These are phyloP conservation scores for Papiliotrema laurentii DNA, from an alignment of 1,284 basidiomycete species.

Conservation along the genomic window DNA sequence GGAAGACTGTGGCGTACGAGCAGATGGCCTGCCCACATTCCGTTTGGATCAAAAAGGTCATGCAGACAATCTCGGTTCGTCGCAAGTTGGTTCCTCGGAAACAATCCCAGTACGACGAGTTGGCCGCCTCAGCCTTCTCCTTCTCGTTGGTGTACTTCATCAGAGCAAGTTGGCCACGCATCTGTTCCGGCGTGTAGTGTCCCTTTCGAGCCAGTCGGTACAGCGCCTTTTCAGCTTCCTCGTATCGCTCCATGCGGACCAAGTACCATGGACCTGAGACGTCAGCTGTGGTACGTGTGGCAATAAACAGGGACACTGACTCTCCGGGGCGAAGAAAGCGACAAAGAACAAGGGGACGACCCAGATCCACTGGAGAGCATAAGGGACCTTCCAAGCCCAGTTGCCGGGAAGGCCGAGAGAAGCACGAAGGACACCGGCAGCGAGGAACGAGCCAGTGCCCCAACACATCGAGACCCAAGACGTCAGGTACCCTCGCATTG, in stretches of 20 bases:
- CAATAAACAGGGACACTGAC: neutral
- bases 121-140: conserved; percentile 36
- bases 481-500: conserved; percentile 41
- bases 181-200: conserved; percentile 4
- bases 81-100: conserved; percentile 46
- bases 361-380: conserved; percentile 33
- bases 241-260: conserved; percentile 40
- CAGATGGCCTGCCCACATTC: conserved; percentile 16
- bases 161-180: conserved; percentile 17
- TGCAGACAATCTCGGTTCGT: conserved; percentile 46
- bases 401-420: conserved; percentile 12
- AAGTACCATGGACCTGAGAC: conserved; percentile 25
- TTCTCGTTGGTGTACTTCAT: conserved; percentile 35
- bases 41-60: conserved; percentile 31
- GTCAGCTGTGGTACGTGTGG: conserved; percentile 1
- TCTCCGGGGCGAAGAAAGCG: conserved; percentile 29
- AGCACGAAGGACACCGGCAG: conserved; percentile 33
- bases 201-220: conserved; percentile 13
- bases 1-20: conserved; percentile 14
- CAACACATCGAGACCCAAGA: conserved; percentile 39
- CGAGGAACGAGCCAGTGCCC: conserved; percentile 39
- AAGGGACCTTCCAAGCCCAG: conserved; percentile 31
- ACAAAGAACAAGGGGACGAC: conserved; percentile 36
- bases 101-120: conserved; percentile 43
- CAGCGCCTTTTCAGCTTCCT: conserved; percentile 48